These are phyloP conservation scores for Paraphoma sp. DNA, from an alignment of 2,329 filamentous ascomycete genomes.

Conservation along the genomic window DNA sequence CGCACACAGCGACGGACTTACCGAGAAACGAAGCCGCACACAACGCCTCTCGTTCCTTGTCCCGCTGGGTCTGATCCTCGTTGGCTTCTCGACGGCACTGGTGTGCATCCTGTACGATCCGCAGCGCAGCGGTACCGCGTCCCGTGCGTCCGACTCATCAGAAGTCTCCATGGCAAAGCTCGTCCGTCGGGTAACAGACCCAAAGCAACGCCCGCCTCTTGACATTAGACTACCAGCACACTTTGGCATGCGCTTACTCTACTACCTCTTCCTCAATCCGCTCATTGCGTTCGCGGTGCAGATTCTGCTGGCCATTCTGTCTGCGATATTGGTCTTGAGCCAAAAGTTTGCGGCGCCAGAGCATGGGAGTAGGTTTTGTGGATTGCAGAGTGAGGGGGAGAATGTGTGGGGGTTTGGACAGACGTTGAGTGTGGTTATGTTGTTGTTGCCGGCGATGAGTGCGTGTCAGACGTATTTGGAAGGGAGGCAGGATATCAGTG, in stretches of 20 bases:
- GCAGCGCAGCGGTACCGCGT: slow-evolving; percentile 3
- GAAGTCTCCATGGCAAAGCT: slow-evolving; percentile 1
- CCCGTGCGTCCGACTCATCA: slow-evolving; percentile 7
- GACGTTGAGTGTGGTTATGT: slow-evolving; percentile 39
- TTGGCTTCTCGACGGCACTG: slow-evolving; percentile 38
- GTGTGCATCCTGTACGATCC: slow-evolving; percentile 36
- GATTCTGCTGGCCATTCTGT: slow-evolving; percentile 31
- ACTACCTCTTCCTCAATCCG: slow-evolving; percentile 35
- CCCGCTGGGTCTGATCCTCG: slow-evolving; percentile 33
- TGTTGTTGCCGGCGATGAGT: slow-evolving; percentile 33
- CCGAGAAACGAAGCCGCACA: slow-evolving; percentile 16
- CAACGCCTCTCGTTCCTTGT: slow-evolving; percentile 31
- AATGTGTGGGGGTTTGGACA: slow-evolving; percentile 41
- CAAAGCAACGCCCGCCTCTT: slow-evolving; percentile 1
- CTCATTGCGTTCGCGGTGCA: slow-evolving; percentile 35
- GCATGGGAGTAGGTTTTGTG: slow-evolving; percentile 25
- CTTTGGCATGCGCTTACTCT: slow-evolving; percentile 21
- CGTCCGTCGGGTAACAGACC: slow-evolving; percentile 12
- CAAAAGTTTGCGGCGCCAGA: slow-evolving; percentile 36
- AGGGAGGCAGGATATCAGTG: slow-evolving; percentile 30
- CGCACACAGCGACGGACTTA: slow-evolving; percentile 1
- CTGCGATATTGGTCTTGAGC: slow-evolving; percentile 28
- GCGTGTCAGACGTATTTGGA: slow-evolving; percentile 37
- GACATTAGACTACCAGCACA: slow-evolving; percentile 11
- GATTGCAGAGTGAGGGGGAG: slow-evolving; percentile 30